Conservation (phyloP, 2,329 filamentous ascomycete species). For the Hymenoscyphus salicellus region DNA sequence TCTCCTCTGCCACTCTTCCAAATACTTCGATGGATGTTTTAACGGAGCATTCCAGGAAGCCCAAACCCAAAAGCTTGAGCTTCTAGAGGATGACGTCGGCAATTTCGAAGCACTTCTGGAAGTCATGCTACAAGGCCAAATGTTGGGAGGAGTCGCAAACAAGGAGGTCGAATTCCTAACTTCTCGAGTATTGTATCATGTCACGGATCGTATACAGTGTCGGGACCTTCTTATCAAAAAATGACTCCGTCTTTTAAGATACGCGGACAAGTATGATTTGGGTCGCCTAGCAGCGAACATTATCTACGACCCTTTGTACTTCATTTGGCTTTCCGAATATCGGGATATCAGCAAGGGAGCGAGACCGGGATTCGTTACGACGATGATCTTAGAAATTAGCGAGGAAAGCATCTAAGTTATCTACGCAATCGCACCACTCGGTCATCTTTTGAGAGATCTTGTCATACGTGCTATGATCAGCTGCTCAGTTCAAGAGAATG, state of each 20-base stretch:
- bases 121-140: slow-evolving; percentile 11
- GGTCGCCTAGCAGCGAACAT: not conserved
- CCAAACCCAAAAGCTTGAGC: slow-evolving; percentile 12
- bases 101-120: slow-evolving; percentile 16
- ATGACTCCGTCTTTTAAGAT: slow-evolving; percentile 12
- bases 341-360: not conserved
- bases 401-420: slow-evolving; percentile 11
- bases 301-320: slow-evolving; percentile 7
- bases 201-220: not conserved
- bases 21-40: slow-evolving; percentile 19
- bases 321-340: not conserved
- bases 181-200: not conserved
- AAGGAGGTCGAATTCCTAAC: not conserved
- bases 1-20: slow-evolving; percentile 19
- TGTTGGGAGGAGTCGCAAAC: not conserved
- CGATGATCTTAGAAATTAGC: not conserved
- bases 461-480: slow-evolving; percentile 8
- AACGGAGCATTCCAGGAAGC: slow-evolving; percentile 17
- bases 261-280: slow-evolving; percentile 14
- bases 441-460: slow-evolving; percentile 10
- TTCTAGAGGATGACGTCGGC: slow-evolving; percentile 14
- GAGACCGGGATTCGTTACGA: not conserved
- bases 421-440: slow-evolving; percentile 9
- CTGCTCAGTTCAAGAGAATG: not conserved
- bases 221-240: not conserved